phyloP scores from a whole-genome alignment of 73 alveolate species.

The Stentor roeselii region DNA sequence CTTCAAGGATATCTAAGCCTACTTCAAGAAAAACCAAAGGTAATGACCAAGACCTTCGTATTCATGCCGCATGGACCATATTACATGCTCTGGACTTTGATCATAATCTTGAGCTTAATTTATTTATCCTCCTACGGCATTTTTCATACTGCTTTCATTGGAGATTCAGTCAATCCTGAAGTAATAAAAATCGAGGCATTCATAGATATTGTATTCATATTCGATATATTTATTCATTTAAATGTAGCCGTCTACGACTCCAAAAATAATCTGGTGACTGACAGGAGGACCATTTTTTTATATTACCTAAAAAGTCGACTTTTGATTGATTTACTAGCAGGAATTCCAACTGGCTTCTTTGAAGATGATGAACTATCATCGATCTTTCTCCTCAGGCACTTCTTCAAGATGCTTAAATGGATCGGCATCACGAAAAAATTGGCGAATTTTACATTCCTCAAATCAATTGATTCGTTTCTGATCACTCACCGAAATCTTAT shows the following conservation, averaged over 20 bases:
- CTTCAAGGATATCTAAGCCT: background rate
- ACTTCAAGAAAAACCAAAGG: background rate
- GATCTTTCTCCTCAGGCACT: background rate
- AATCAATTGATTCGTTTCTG: background rate
- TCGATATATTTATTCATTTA: background rate
- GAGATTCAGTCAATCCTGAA: background rate
- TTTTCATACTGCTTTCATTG: background rate
- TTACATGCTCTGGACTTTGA: background rate
- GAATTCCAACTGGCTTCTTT: background rate
- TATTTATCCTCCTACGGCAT: background rate
- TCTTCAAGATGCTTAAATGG: background rate
- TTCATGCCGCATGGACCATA: background rate
- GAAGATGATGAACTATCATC: background rate
- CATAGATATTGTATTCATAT: background rate
- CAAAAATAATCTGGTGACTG: background rate
- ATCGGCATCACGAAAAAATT: background rate
- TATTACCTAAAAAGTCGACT: no score
- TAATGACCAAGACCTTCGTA: no score
- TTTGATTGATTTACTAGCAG: background rate
- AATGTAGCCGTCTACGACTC: background rate
- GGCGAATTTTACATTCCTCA: background rate
- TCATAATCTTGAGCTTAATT: no score
- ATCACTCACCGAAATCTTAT: constrained; percentile 41
- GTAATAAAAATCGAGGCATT: background rate
- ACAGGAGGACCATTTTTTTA: background rate